phyloP scores from a whole-genome alignment of 805 yeast genomes.

The Candida germanica region DNA sequence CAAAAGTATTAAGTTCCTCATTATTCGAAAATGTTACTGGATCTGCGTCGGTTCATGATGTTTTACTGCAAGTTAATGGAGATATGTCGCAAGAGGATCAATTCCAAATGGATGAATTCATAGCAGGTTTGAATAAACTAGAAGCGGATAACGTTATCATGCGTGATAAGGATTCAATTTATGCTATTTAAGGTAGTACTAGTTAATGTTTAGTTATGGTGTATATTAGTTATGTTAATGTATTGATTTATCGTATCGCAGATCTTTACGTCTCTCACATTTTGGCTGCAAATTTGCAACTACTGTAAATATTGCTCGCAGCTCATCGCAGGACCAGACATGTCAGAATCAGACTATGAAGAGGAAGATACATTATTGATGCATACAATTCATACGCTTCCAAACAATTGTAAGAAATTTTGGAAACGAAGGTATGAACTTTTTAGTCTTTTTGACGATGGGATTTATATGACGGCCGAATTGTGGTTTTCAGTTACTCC shows the following conservation, averaged over 20 bases:
- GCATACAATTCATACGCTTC: constrained; percentile 39
- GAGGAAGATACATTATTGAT: constrained; percentile 23
- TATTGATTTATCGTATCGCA: not conserved
- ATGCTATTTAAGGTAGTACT: constrained; percentile 24
- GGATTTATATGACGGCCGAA: constrained; percentile 65
- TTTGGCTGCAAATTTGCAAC: not conserved
- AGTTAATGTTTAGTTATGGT: constrained; percentile 1
- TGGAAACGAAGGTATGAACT: constrained; percentile 62
- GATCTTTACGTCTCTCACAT: not conserved
- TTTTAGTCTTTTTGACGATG: constrained; percentile 64
- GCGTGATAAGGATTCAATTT: constrained; percentile 39
- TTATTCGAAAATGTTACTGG: constrained; percentile 30
- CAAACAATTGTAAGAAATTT: constrained; percentile 44
- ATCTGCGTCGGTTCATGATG: constrained; percentile 31
- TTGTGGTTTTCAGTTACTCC: constrained; percentile 91
- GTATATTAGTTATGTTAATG: not conserved
- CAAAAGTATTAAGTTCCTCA: constrained; percentile 28
- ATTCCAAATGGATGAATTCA: constrained; percentile 28
- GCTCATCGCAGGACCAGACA: not conserved
- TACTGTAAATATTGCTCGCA: no score
- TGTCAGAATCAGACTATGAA: not conserved
- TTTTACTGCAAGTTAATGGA: constrained; percentile 31
- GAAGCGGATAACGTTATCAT: constrained; percentile 34
- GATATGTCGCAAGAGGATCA: constrained; percentile 39
- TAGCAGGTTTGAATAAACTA: constrained; percentile 31